phyloP scores from a whole-genome alignment of 345 rosid genomes.

The Aethionema arabicum region DNA sequence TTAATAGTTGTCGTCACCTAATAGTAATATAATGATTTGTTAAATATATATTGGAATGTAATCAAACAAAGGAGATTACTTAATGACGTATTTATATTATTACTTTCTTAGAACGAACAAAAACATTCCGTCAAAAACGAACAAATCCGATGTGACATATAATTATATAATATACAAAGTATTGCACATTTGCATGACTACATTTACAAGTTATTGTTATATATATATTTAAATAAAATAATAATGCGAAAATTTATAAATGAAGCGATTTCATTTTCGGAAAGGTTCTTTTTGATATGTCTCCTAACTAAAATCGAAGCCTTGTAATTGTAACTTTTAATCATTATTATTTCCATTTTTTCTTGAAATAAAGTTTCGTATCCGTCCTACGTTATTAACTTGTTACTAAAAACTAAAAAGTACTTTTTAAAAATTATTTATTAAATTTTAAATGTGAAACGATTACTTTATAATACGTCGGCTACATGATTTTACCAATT shows the following conservation, averaged over 20 bases:
- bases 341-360: slow-evolving; percentile 28
- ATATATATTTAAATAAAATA: slow-evolving; percentile 9
- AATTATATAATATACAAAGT: slow-evolving; percentile 5
- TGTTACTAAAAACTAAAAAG: background rate
- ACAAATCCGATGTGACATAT: slow-evolving; percentile 33
- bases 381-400: slow-evolving; percentile 9
- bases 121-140: slow-evolving; percentile 17
- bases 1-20: slow-evolving; percentile 1
- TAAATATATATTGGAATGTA: slow-evolving; percentile 31
- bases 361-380: slow-evolving; percentile 6
- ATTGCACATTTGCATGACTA: slow-evolving; percentile 35
- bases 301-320: slow-evolving; percentile 48
- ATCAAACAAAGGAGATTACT: slow-evolving; percentile 24
- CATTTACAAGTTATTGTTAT: slow-evolving; percentile 41
- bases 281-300: slow-evolving; percentile 36
- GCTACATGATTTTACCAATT: slow-evolving; percentile 13
- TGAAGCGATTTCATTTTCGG: slow-evolving; percentile 60
- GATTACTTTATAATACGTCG: background rate
- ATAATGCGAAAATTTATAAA: slow-evolving; percentile 6
- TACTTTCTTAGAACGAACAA: slow-evolving; percentile 1
- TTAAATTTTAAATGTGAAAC: background rate
- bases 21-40: background rate
- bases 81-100: background rate
- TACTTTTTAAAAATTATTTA: background rate
- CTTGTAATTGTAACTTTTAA: slow-evolving; percentile 39